Evolutionary conservation across 371 early-diverging fungal species (phyloP), one percentile per base, ranked within the genome.

Genomic region (Umbelopsis sp.): DNA sequence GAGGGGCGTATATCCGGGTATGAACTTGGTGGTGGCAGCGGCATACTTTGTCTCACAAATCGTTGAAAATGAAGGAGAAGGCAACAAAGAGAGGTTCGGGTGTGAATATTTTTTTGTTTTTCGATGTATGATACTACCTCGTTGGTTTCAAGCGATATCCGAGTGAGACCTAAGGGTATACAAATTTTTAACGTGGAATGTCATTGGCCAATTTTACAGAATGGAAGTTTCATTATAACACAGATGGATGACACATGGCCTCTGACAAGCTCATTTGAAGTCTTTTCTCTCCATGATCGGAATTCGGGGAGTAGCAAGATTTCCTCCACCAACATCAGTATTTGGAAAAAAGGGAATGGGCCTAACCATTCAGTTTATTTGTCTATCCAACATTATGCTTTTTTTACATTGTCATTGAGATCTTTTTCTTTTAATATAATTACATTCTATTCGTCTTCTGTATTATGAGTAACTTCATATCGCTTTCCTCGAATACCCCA

Each of bases 401-500:
- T 41, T 41, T 48, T 48, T 48, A 48, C 48, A 48, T 48, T 48
- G 48, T 48, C 48, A 7, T 48, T 20, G 7, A 20, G 16, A n/a
- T 48, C 16, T 48, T 41, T 41, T 41, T 38, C 10, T 4, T 7
- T 41, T 41, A 41, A 57, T 57, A 57, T 35, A 57, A 57, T 57
- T 57, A 57, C 57, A 57, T 37, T 57, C 57, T 57, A 57, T 18
- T 65, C 65, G 24, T 79, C 76, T 20, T 74, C 76, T 65, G 77
- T 72, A 32, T 76, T 67, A 53, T 81, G 80, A 44, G 76, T 83
- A 50, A 94, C 91, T 78, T 94, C 94, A 76, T 94, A 94, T 51
- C 88, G 85, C 75, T 93, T 92, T 57, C 93, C 94, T 69, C 94
- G 89, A 74, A 94, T 88, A 44, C 88, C 92, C 84, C 91, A 93